phyloP scores from a whole-genome alignment of 345 rosid species.

The Erucastrum elatum region DNA sequence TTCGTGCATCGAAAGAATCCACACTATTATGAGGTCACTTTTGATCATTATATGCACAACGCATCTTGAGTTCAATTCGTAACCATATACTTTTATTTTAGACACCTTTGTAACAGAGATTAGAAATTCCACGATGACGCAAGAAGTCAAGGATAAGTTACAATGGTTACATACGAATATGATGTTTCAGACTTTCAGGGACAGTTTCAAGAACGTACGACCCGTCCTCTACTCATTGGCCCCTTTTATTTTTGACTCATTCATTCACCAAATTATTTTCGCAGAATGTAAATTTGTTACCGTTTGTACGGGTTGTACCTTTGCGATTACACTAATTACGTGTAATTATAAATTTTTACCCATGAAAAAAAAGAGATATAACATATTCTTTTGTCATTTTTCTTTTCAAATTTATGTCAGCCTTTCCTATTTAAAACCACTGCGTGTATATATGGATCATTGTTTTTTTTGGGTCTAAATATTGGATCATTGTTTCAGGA shows the following conservation, averaged over 20 bases:
- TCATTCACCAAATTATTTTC: slow-evolving; percentile 2
- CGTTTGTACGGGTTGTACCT: slow-evolving; percentile 21
- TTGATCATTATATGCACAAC: not conserved
- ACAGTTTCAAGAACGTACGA: slow-evolving; percentile 15
- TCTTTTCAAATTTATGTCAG: not conserved
- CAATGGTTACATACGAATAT: slow-evolving; percentile 20
- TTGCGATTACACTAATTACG: not conserved
- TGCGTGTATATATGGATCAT: not conserved
- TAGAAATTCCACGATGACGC: not conserved
- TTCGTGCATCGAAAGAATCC: not conserved
- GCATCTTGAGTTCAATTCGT: not conserved
- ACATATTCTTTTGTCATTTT: not conserved
- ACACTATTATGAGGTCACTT: not conserved
- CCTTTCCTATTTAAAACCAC: not conserved
- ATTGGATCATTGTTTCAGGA: not conserved
- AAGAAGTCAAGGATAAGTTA: slow-evolving; percentile 35
- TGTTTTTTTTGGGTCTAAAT: no score
- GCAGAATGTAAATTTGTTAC: not conserved
- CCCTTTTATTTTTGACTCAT: slow-evolving; percentile 1
- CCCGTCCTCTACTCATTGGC: slow-evolving; percentile 12
- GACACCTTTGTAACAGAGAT: not conserved
- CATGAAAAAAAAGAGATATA: not conserved
- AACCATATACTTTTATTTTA: not conserved
- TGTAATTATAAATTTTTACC: not conserved
- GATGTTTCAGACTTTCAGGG: slow-evolving; percentile 27